phyloP scores from a whole-genome alignment of 352 stramenopile species.

The Globisporangium radiosum region DNA sequence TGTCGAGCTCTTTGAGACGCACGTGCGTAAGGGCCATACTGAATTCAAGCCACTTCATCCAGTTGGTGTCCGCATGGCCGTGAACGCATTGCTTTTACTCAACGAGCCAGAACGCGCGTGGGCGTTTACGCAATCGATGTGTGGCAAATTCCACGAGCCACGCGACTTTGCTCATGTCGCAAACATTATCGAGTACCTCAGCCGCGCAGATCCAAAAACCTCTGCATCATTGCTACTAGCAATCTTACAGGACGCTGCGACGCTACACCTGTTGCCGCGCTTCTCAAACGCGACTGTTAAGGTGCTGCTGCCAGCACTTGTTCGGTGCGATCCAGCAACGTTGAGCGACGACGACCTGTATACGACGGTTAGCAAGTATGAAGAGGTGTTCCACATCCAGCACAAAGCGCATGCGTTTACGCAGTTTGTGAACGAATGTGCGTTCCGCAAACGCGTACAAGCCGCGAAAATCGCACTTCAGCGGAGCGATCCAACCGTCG shows the following conservation, averaged over 20 bases:
- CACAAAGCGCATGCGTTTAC: slow-evolving; percentile 30
- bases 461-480: slow-evolving; percentile 23
- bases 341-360: slow-evolving; percentile 35
- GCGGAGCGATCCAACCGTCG: slow-evolving; percentile 18
- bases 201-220: not conserved
- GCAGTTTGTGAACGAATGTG: slow-evolving; percentile 37
- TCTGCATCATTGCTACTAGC: slow-evolving; percentile 11
- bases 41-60: slow-evolving; percentile 20
- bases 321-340: slow-evolving; percentile 16
- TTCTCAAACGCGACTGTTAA: slow-evolving; percentile 34
- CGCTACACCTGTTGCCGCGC: slow-evolving; percentile 18
- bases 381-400: slow-evolving; percentile 25
- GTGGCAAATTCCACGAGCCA: slow-evolving; percentile 13
- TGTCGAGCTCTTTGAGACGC: slow-evolving; percentile 26
- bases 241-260: slow-evolving; percentile 32
- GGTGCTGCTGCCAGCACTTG: slow-evolving; percentile 31
- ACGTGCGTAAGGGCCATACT: slow-evolving; percentile 4
- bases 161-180: slow-evolving; percentile 19
- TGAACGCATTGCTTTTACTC: slow-evolving; percentile 49
- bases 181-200: slow-evolving; percentile 48
- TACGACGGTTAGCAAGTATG: slow-evolving; percentile 20
- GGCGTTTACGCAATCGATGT: slow-evolving; percentile 30
- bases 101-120: slow-evolving; percentile 34
- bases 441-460: slow-evolving; percentile 20
- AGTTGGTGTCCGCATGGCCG: slow-evolving; percentile 36